Base-by-base conservation (phyloP, 352 stramenopile genomes). In the Pythium aphanidermatum region DNA sequence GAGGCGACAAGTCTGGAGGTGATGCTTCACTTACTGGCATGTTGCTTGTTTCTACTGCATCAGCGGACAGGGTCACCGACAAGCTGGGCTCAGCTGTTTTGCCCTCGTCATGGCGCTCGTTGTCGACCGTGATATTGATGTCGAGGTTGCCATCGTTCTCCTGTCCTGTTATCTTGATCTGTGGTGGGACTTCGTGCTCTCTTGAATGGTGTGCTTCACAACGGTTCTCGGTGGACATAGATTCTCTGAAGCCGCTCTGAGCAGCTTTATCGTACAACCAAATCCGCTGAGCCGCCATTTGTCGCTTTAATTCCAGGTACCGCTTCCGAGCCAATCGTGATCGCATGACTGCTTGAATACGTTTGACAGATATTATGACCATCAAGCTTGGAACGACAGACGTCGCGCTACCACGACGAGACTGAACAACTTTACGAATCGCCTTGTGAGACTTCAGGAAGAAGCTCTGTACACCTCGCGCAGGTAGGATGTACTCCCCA, bases 331-430 rank as follows among this genome's bases (percentile, higher is more conserved):
- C 59, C 3, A 72, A 26, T 2, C 49, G 43, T 12, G 42, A 42
- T 11, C 65, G 61, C 39, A 63, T 43, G 1, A 51, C 41, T 1
- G 62, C 37, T 42, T 76, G 65, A 26, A 76, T 76, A 17, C 63
- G 62, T 37, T 68, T 73, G 23, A 48, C 57, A 0, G 58, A 63
- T 21, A 76, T 58, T 13, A 73, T 35, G 10, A 53, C 36, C n/a
- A 60, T 32, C 25, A 68, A 43, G 29, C 57, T 66, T 16, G 52
- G 26, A 10, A 50, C 37, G 14, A 44, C 27, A 14, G 44, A 43
- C 2, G 50, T 45, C 5, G 54, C 50, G 32, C 57, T 49, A 20
- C 44, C 55, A n/a, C 58, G 29, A 20, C 48, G 48, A 2, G 39
- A 41, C 2, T 51, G 34, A 7, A 47, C 43, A 7, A 46, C 44